A percentile compares a stretch with the other conserved stretches of the same genome.
Conservation (phyloP, 2,329 filamentous ascomycete species). For the Hawksworthiomyces lignivorus region DNA sequence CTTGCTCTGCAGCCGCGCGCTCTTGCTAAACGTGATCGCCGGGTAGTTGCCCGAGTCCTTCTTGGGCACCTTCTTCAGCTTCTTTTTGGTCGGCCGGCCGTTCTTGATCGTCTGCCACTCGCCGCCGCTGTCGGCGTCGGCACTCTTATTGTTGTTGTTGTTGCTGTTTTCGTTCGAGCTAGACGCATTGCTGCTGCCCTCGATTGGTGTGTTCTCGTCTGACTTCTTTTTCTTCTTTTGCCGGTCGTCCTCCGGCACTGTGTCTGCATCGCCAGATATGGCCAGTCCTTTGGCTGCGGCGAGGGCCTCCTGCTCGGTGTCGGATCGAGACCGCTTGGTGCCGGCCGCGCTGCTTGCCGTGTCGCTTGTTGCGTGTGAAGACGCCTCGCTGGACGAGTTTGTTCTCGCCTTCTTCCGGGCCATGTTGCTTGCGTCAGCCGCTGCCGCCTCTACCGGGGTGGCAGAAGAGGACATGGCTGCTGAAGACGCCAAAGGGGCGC, state of each 20-base stretch:
- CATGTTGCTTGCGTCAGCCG: too few relatives aligned
- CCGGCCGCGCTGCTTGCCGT: conserved; percentile 1
- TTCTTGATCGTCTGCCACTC: conserved; percentile 45
- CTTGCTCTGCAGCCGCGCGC: conserved; percentile 51
- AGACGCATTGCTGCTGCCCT: neutral
- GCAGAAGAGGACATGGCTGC: too few relatives aligned
- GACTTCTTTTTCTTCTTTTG: conserved; percentile 1
- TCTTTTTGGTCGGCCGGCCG: conserved; percentile 43
- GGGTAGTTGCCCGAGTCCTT: conserved; percentile 51
- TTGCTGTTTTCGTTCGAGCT: neutral
- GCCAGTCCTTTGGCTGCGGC: neutral
- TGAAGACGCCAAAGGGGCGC: too few relatives aligned
- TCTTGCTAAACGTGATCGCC: conserved; percentile 48
- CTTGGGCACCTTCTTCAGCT: conserved; percentile 53
- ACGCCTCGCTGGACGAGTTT: neutral
- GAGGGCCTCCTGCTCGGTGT: conserved; percentile 3
- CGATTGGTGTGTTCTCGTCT: neutral
- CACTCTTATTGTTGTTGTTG: neutral
- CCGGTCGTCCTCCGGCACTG: neutral
- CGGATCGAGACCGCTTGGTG: conserved; percentile 6
- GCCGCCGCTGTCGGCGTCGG: conserved; percentile 23
- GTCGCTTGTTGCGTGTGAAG: neutral
- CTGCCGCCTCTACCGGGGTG: too few relatives aligned
- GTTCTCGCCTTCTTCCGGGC: too few relatives aligned
- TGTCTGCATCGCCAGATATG: neutral